phyloP scores from a whole-genome alignment of 2,329 filamentous ascomycete species.

The Epichloe scottii region DNA sequence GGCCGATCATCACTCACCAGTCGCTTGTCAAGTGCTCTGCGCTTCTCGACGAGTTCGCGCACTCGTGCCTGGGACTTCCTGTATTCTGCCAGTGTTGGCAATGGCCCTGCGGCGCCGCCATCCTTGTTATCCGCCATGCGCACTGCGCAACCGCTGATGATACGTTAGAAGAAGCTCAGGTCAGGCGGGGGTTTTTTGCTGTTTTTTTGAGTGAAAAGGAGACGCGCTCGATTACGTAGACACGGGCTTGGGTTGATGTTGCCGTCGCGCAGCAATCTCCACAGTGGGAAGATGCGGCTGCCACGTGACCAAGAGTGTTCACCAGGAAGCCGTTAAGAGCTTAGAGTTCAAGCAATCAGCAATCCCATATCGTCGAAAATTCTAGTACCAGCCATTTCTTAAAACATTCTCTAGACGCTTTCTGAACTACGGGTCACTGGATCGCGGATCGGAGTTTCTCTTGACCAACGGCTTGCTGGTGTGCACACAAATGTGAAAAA shows the following conservation, averaged over 20 bases:
- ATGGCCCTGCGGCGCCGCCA: conserved; percentile 13
- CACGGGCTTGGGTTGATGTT: neutral
- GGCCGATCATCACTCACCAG: conserved; percentile 18
- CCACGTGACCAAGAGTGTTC: neutral
- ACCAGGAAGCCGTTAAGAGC: too few species aligned
- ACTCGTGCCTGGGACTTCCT: conserved; percentile 37
- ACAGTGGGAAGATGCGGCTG: neutral
- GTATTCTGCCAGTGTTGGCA: conserved; percentile 32
- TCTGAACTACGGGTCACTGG: too few species aligned
- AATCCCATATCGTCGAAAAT: too few species aligned
- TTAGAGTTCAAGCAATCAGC: too few species aligned
- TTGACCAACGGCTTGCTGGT: too few species aligned
- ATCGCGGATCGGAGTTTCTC: too few species aligned
- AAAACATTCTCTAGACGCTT: too few species aligned
- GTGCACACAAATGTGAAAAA: too few species aligned
- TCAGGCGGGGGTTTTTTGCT: neutral
- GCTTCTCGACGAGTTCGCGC: conserved; percentile 34
- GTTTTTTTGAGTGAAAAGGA: too few species aligned
- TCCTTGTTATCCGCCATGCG: conserved; percentile 24
- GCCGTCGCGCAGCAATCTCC: neutral
- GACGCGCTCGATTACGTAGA: neutral
- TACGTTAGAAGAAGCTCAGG: neutral
- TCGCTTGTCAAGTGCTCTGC: conserved; percentile 24
- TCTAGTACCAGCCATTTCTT: too few species aligned
- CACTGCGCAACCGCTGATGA: neutral